Conservation (phyloP, 78 protist species). For the Planoprotostelium fungivorum region DNA sequence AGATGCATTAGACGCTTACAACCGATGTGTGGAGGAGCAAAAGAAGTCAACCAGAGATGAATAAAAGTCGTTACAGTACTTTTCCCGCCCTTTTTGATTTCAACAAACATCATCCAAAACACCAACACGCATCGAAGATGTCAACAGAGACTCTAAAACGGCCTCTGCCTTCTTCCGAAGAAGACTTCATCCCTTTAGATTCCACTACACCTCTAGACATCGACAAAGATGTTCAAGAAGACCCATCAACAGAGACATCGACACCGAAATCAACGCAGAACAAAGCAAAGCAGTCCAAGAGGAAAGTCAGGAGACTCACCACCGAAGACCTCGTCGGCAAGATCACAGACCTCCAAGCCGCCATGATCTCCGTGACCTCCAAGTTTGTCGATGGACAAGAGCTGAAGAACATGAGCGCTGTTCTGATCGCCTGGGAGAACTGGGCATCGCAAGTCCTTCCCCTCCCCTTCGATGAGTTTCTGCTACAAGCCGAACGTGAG, state of each 20-base stretch:
- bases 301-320: not conserved
- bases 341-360: not conserved
- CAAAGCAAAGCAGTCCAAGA: too few relatives aligned
- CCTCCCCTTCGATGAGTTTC: not conserved
- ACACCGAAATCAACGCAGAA: too few relatives aligned
- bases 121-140: too few relatives aligned
- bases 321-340: not conserved
- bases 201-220: not conserved
- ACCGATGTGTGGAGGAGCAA: not conserved
- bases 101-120: not conserved
- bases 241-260: not conserved
- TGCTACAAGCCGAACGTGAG: not conserved
- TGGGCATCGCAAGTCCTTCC: not conserved
- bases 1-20: not conserved
- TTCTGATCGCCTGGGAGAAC: not conserved
- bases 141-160: too few relatives aligned
- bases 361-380: not conserved
- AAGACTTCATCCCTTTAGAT: not conserved
- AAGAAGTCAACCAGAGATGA: not conserved
- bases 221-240: not conserved
- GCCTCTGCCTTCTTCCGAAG: not conserved
- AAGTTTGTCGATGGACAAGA: not conserved
- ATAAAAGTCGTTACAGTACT: not conserved
- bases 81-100: not conserved
- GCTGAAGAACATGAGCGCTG: not conserved